phyloP scores from a whole-genome alignment of 805 yeast genomes.

The Blastobotrys parvus region DNA sequence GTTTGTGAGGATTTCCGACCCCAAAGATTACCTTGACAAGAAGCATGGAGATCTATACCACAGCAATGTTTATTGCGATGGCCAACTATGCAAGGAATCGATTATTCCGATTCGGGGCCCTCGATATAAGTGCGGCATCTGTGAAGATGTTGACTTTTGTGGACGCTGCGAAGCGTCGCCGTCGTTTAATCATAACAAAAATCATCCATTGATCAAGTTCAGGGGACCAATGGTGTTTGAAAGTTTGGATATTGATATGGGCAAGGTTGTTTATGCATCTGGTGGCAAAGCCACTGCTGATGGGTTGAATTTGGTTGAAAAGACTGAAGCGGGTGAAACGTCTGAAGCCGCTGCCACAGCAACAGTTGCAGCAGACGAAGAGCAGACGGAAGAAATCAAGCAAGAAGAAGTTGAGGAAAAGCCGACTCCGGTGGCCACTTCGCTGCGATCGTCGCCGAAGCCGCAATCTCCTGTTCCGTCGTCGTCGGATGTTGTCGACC shows the following conservation, averaged over 20 bases:
- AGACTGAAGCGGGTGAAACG: not conserved
- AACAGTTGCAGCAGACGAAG: not conserved
- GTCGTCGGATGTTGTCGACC: too few species aligned
- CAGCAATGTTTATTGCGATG: conserved; percentile 21
- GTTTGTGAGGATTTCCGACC: conserved; percentile 12
- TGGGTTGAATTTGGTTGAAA: not conserved
- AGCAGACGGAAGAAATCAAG: not conserved
- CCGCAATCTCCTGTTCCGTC: too few species aligned
- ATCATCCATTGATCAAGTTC: conserved; percentile 23
- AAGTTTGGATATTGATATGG: not conserved
- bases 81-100: conserved; percentile 18
- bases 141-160: conserved; percentile 34
- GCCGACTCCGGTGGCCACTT: not conserved
- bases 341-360: too few species aligned
- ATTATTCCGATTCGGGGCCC: conserved; percentile 28
- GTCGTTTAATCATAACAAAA: conserved; percentile 8
- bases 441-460: too few species aligned
- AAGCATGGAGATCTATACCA: conserved; percentile 3
- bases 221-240: conserved; percentile 20
- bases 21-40: conserved; percentile 2
- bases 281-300: not conserved
- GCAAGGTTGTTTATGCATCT: not conserved
- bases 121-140: conserved; percentile 41
- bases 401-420: not conserved
- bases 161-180: conserved; percentile 27